Evolutionary conservation across 2,329 filamentous ascomycete species (phyloP), one percentile per base, ranked within the genome.

Genomic region (Fusarium sacchari): DNA sequence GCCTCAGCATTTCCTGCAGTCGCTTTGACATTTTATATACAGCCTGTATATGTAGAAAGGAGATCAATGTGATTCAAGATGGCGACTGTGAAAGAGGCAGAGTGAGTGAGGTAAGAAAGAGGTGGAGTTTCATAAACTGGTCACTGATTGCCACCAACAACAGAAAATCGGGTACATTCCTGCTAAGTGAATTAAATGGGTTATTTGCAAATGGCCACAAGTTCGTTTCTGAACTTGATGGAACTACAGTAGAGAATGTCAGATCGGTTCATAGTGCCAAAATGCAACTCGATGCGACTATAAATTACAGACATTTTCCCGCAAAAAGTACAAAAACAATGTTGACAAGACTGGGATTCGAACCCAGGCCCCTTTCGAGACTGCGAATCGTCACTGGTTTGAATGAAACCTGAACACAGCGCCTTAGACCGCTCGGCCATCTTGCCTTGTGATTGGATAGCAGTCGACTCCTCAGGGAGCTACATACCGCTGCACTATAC

Each of bases 391-490:
- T 66, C 47, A 34, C 60, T 65, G 42, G 64, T 66, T 66, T 44
- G 15, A 28, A 65, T 66, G 0, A 62, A 65, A 66, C 64, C 64
- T 66, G 64, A 66, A 66, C 64, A 66, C 64, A 66, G 64, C 64
- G 60, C 64, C 64, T 66, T 66, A 66, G 64, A 66, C 64, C 64
- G 60, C 64, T 66, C 64, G 64, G 64, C 64, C 64, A 66, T 66
- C 64, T 66, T 66, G 49, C 64, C 64, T 58, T 58, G 10, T 66
- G 49, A 66, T 66, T 66, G 49, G 64, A 58, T 58, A 49, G 5
- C 18, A 12, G 8, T 0, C 4, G 5, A 0, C 0, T 28, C 3
- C 18, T 3, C 9, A 46, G 1, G 10, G 3, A 5, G 2, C 0
- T n/a, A 37, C 0, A 53, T 53, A 53, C 0, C 1, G 7, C 5